These are phyloP conservation scores for Massarina eburnea DNA, from an alignment of 2,329 filamentous ascomycete species.

Conservation along the genomic window DNA sequence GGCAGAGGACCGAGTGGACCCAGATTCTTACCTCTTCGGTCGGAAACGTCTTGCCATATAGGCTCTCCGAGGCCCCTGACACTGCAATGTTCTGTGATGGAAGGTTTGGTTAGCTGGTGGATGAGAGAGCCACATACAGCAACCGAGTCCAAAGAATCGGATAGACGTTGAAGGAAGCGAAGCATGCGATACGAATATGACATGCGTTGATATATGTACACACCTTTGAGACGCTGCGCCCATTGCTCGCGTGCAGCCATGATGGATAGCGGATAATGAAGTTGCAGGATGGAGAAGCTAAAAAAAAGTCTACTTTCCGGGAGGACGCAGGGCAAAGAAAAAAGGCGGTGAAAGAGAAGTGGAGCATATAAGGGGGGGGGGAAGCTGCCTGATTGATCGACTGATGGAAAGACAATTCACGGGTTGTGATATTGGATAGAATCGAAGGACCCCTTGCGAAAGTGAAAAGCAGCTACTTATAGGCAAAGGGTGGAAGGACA, in stretches of 20 bases:
- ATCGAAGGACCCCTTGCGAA: background rate
- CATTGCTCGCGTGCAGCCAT: constrained; percentile 26
- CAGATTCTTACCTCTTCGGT: constrained; percentile 36
- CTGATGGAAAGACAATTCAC: too few relatives aligned
- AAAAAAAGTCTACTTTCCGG: background rate
- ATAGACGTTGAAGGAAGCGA: constrained; percentile 4
- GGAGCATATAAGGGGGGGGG: background rate
- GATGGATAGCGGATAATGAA: constrained; percentile 3
- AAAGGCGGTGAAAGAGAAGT: background rate
- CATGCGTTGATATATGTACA: background rate
- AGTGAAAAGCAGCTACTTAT: constrained; percentile 2
- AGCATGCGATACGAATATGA: constrained; percentile 1
- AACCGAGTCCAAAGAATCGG: background rate
- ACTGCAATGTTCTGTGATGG: constrained; percentile 36
- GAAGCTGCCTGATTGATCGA: too few relatives aligned
- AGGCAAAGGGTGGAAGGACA: background rate
- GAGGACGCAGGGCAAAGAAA: background rate
- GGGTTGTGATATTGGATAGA: background rate
- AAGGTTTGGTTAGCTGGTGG: constrained; percentile 5
- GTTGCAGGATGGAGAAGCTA: background rate
- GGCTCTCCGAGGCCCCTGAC: constrained; percentile 27
- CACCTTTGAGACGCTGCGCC: constrained; percentile 34
- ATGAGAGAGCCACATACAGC: background rate
- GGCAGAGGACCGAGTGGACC: background rate
- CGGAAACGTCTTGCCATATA: constrained; percentile 39